phyloP scores from a whole-genome alignment of 2,329 filamentous ascomycete genomes.

The Phialemonium atrogriseum region DNA sequence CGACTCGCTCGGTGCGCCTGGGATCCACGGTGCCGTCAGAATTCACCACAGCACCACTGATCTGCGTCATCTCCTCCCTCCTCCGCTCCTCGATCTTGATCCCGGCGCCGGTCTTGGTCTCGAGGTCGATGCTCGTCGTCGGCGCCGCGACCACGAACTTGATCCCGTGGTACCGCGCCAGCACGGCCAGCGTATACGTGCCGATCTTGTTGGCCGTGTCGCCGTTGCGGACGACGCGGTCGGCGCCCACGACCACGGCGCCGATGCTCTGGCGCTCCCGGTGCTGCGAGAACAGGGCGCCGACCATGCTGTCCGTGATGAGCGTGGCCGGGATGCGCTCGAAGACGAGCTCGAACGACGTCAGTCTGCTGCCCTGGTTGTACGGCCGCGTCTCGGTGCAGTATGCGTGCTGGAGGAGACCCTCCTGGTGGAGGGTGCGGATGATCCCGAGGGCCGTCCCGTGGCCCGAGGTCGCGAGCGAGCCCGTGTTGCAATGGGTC shows the following conservation, averaged over 20 bases:
- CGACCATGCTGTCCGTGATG: conserved; percentile 95
- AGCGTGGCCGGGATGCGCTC: conserved; percentile 86
- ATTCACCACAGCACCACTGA: conserved; percentile 66
- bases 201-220: conserved; percentile 99
- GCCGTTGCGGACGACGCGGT: conserved; percentile 90
- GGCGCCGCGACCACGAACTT: conserved; percentile 95
- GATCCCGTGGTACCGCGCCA: conserved; percentile 78
- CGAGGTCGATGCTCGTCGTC: conserved; percentile 84
- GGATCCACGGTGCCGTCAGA: conserved; percentile 56
- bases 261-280: conserved; percentile 60
- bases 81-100: conserved; percentile 90
- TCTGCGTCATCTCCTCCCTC: conserved; percentile 71
- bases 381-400: conserved; percentile 97
- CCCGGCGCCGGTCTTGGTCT: conserved; percentile 65
- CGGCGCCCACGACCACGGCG: conserved; percentile 88
- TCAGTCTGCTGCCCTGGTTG: conserved; percentile 92
- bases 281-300: conserved; percentile 62
- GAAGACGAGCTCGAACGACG: conserved; percentile 92
- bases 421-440: conserved; percentile 62
- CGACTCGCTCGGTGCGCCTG: conserved; percentile 59
- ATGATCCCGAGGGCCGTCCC: conserved; percentile 94
- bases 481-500: conserved; percentile 97
- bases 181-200: conserved; percentile 86
- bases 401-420: conserved; percentile 71
- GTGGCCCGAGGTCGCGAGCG: conserved; percentile 93